A percentile compares a stretch with the other conserved stretches of the same genome.
phyloP scores from a whole-genome alignment of 1,284 basidiomycete species.

The Cryptococcus sp. region DNA sequence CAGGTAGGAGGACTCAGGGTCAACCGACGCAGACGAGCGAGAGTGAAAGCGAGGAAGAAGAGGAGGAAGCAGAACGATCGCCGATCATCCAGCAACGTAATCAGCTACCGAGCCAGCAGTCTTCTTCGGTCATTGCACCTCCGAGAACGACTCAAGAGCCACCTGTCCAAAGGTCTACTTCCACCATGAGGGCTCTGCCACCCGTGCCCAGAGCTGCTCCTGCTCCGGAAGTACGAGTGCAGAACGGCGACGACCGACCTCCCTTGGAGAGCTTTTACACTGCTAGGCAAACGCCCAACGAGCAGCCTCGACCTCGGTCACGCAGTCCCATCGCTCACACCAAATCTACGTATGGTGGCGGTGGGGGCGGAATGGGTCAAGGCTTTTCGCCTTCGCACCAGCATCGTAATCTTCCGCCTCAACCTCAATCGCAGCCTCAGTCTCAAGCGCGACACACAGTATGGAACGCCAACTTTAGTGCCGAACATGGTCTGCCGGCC shows the following conservation, averaged over 20 bases:
- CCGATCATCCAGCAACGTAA: background rate
- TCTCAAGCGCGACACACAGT: conserved; percentile 57
- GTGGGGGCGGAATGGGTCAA: background rate
- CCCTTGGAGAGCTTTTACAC: background rate
- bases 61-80: conserved; percentile 60
- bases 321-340: conserved; percentile 11
- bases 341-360: conserved; percentile 4
- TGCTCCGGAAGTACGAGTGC: conserved; percentile 9
- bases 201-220: conserved; percentile 21
- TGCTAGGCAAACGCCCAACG: background rate
- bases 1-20: conserved; percentile 29
- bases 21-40: conserved; percentile 29
- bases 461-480: conserved; percentile 83
- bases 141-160: conserved; percentile 8
- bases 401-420: conserved; percentile 13
- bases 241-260: conserved; percentile 6
- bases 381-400: conserved; percentile 10
- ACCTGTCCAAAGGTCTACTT: conserved; percentile 8
- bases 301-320: conserved; percentile 10
- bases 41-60: conserved; percentile 72
- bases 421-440: conserved; percentile 36
- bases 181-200: conserved; percentile 20
- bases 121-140: conserved; percentile 1
- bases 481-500: conserved; percentile 58
- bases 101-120: conserved; percentile 26